Conservation (phyloP, 495 filamentous ascomycete species). For the Pyrenopolyporus hunteri region DNA sequence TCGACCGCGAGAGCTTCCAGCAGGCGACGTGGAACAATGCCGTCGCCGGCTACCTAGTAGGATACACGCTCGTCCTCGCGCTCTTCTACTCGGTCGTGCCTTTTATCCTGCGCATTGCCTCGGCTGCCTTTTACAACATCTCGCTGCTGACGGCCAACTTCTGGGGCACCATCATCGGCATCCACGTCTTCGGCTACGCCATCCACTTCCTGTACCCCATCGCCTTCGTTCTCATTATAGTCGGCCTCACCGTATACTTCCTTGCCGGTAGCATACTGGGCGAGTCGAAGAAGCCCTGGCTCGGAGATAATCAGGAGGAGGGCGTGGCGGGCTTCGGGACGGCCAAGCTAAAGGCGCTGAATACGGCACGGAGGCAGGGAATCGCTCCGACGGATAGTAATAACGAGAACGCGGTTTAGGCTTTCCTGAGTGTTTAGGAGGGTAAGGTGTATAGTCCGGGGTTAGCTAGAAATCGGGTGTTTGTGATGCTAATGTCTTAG, state of each 20-base stretch:
- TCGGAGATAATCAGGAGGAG: constrained; percentile 81
- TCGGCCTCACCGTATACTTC: constrained; percentile 84
- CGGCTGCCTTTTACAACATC: constrained; percentile 96
- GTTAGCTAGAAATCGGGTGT: background rate
- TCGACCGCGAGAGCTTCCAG: constrained; percentile 77
- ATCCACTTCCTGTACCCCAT: constrained; percentile 94
- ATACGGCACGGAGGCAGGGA: constrained; percentile 50
- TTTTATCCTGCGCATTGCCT: constrained; percentile 83
- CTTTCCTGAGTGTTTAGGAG: background rate
- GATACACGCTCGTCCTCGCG: constrained; percentile 81
- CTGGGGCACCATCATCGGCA: constrained; percentile 92
- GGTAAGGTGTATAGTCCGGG: background rate
- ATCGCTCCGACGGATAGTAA: constrained; percentile 16
- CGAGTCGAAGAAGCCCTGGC: constrained; percentile 94
- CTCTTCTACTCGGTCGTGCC: constrained; percentile 90
- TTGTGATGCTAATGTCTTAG: constrained; percentile 2
- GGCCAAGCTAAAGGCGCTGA: constrained; percentile 79
- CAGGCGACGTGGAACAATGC: constrained; percentile 69
- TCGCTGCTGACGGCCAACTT: constrained; percentile 93
- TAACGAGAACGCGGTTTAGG: constrained; percentile 21
- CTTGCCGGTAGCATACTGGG: constrained; percentile 75
- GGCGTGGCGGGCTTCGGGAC: constrained; percentile 86
- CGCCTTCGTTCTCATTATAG: constrained; percentile 88
- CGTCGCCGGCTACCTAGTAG: constrained; percentile 80
- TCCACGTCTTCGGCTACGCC: constrained; percentile 77